Evolutionary conservation across 2,329 filamentous ascomycete genomes (phyloP).

Genomic region (Magnaporthales sp.): DNA sequence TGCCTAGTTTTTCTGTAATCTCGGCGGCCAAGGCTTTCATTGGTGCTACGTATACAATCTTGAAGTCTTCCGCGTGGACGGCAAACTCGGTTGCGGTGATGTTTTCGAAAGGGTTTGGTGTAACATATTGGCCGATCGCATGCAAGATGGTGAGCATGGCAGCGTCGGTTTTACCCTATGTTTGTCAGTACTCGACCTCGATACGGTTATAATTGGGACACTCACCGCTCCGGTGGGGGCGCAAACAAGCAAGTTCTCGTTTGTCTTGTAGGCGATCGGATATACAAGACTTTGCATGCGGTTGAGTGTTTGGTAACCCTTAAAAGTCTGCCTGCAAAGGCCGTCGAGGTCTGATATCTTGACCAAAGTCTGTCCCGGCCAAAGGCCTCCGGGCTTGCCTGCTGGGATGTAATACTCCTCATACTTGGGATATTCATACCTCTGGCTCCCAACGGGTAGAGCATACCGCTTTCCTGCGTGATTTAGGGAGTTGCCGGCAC

Average conservation of each 20-base stretch:
- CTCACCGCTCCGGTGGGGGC: conserved; percentile 80
- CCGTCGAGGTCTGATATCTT: conserved; percentile 78
- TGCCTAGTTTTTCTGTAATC: conserved; percentile 89
- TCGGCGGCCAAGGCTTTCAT: conserved; percentile 98
- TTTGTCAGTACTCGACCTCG: conserved; percentile 38
- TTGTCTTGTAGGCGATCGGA: conserved; percentile 89
- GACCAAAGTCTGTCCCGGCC: conserved; percentile 65
- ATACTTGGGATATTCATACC: conserved; percentile 66
- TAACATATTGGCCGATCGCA: conserved; percentile 75
- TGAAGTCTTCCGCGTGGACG: conserved; percentile 83
- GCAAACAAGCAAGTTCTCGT: conserved; percentile 97
- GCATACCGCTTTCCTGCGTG: conserved; percentile 73
- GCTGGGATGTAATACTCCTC: conserved; percentile 88
- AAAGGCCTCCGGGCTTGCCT: conserved; percentile 65
- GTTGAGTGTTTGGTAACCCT: conserved; percentile 86
- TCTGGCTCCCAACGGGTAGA: conserved; percentile 66
- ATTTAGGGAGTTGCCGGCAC: conserved; percentile 79
- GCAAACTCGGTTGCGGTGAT: conserved; percentile 67
- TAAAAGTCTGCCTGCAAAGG: conserved; percentile 84
- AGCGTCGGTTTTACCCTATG: conserved; percentile 71
- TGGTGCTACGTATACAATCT: conserved; percentile 96
- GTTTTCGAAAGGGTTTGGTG: conserved; percentile 70
- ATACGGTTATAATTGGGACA: conserved; percentile 20
- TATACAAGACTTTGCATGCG: conserved; percentile 98
- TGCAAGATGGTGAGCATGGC: conserved; percentile 95